Evolutionary conservation across 2,329 filamentous ascomycete genomes (phyloP).

Genomic region (Fusarium newnesense): DNA sequence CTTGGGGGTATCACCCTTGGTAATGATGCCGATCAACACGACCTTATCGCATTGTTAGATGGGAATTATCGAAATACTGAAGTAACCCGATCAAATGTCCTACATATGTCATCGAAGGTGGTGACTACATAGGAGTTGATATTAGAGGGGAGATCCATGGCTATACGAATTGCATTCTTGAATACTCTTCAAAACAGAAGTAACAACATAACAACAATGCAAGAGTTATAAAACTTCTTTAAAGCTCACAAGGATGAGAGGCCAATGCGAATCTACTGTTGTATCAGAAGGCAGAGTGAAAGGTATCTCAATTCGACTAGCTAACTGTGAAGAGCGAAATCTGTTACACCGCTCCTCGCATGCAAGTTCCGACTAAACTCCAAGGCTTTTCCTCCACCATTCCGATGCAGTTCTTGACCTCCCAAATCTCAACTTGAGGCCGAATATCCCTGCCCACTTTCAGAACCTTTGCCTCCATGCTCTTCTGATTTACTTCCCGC

Average conservation of each 20-base stretch:
- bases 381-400: background rate
- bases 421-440: background rate
- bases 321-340: background rate
- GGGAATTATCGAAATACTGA: too few species aligned
- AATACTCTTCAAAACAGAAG: too few species aligned
- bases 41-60: too few species aligned
- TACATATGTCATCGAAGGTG: too few species aligned
- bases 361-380: background rate
- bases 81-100: too few species aligned
- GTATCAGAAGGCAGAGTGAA: accelerated
- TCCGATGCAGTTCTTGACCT: background rate
- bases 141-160: background rate
- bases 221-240: background rate
- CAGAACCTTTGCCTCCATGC: background rate
- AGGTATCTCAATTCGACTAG: background rate
- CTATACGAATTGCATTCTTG: background rate
- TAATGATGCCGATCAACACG: too few species aligned
- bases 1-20: too few species aligned
- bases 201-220: background rate
- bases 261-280: background rate
- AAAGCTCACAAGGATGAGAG: background rate
- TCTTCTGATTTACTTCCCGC: background rate
- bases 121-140: background rate
- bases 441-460: background rate
- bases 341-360: background rate